Conservation (phyloP, 257 asterid species). For the Craterostigma plantagineum region DNA sequence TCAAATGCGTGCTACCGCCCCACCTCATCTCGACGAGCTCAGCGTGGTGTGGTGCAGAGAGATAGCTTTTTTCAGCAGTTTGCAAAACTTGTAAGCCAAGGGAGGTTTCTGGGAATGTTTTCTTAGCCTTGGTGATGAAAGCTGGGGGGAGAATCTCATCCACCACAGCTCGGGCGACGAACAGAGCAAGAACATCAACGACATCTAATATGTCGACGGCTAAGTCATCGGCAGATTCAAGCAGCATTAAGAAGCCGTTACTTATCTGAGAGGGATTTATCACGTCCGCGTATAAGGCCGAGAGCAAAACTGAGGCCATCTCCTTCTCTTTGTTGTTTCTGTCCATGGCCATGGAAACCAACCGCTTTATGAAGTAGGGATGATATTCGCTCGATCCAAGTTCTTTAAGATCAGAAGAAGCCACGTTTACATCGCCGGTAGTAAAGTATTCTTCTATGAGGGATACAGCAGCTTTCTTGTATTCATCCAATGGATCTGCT, state of each 20-base stretch:
- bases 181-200: constrained; percentile 76
- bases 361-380: constrained; percentile 81
- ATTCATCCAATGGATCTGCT: constrained; percentile 58
- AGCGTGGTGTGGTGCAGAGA: constrained; percentile 95
- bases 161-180: constrained; percentile 87
- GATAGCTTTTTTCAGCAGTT: constrained; percentile 88
- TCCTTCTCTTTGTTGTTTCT: constrained; percentile 92
- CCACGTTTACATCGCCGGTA: constrained; percentile 76
- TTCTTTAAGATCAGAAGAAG: constrained; percentile 78
- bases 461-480: constrained; percentile 67
- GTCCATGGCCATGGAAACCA: constrained; percentile 91
- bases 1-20: constrained; percentile 96
- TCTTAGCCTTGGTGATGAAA: constrained; percentile 62
- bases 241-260: constrained; percentile 67
- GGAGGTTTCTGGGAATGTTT: constrained; percentile 53
- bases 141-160: constrained; percentile 95
- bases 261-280: constrained; percentile 57
- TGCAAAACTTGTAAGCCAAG: constrained; percentile 68
- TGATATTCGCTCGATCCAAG: constrained; percentile 76
- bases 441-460: constrained; percentile 78
- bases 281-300: constrained; percentile 78
- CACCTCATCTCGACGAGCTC: constrained; percentile 90
- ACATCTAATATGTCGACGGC: constrained; percentile 80
- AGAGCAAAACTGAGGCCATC: constrained; percentile 94
- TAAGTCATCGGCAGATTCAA: constrained; percentile 95